Evolutionary conservation across 2,329 filamentous ascomycete genomes (phyloP), one percentile per base, ranked within the genome.

Genomic region (Aspergillus cejpii): DNA sequence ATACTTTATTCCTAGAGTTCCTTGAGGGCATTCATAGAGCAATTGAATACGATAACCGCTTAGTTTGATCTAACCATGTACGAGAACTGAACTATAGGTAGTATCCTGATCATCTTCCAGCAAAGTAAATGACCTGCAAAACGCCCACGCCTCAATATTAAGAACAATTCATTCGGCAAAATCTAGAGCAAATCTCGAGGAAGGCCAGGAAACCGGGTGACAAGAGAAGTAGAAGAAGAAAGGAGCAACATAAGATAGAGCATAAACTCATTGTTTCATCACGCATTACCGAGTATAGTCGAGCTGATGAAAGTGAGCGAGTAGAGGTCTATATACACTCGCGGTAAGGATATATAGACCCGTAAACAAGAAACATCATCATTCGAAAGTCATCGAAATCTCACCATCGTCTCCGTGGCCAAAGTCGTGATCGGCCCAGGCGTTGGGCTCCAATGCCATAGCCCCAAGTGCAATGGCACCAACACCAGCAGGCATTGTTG

Each of bases 371-470:
- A 43, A 34, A 49, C 41, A 40, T 50, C 48, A 51, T 69, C 71
- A 87, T 65, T 84, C 86, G 78, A 91, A 91, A 51, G 84, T 88
- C 84, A 91, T 85, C 24, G 79, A 77, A 51, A 91, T 85, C 65
- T 88, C 84, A 61, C 81, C 80, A 64, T 88, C 84, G 58, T 78
- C 82, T 69, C 85, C 85, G 41, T 85, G 78, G 20, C 69, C 66
- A 23, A 83, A 78, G 36, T 87, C 83, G 37, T 80, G 73, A 46
- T 80, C 84, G 2, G 78, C 81, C 87, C 87, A 91, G 1, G 85
- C 76, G 77, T 75, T 91, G 31, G 64, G 67, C 54, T 70, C 68
- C 4, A 71, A 39, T 23, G 58, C 60, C 45, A 69, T 55, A 17
- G 57, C 58, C 24, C 59, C 55, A 12, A 64, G 28, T 7, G 55